A percentile compares a stretch with the other conserved stretches of the same genome.
Conservation (phyloP, 306 rosid species). For the Cucurbita moschata region DNA sequence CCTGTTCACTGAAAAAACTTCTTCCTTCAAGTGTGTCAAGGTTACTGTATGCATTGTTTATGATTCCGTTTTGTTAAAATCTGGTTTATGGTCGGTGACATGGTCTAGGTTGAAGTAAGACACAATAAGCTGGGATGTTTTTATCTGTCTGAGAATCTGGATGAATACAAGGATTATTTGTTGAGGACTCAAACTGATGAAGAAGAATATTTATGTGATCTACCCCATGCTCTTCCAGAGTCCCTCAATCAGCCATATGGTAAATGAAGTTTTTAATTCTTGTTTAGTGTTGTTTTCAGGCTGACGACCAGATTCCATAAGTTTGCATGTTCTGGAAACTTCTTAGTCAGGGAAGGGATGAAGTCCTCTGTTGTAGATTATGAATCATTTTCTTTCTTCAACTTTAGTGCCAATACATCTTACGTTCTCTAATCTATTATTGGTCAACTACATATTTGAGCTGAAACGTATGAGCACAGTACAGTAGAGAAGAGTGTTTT, state of each 20-base stretch:
- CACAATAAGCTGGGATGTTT: slow-evolving; percentile 58
- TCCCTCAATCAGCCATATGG: slow-evolving; percentile 38
- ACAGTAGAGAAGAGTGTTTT: not conserved
- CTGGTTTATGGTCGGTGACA: slow-evolving; percentile 3
- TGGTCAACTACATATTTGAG: not conserved
- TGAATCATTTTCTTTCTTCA: not conserved
- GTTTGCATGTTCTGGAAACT: not conserved
- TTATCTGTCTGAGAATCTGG: slow-evolving; percentile 77
- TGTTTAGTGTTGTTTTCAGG: not conserved
- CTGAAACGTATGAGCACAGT: not conserved
- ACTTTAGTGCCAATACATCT: not conserved
- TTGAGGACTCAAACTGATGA: slow-evolving; percentile 29
- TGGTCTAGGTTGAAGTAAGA: slow-evolving; percentile 64
- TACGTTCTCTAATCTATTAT: not conserved
- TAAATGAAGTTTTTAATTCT: slow-evolving; percentile 28
- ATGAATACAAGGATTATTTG: slow-evolving; percentile 36
- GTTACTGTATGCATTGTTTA: not conserved
- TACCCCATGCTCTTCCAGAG: slow-evolving; percentile 51
- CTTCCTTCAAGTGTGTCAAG: not conserved
- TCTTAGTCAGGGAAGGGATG: not conserved
- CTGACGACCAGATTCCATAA: not conserved
- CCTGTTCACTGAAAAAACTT: not conserved
- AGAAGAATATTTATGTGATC: slow-evolving; percentile 35
- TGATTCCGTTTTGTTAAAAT: not conserved
- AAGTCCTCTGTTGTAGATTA: not conserved